Evolutionary conservation across 2,329 filamentous ascomycete species (phyloP).

Genomic region (Fusarium sp.): DNA sequence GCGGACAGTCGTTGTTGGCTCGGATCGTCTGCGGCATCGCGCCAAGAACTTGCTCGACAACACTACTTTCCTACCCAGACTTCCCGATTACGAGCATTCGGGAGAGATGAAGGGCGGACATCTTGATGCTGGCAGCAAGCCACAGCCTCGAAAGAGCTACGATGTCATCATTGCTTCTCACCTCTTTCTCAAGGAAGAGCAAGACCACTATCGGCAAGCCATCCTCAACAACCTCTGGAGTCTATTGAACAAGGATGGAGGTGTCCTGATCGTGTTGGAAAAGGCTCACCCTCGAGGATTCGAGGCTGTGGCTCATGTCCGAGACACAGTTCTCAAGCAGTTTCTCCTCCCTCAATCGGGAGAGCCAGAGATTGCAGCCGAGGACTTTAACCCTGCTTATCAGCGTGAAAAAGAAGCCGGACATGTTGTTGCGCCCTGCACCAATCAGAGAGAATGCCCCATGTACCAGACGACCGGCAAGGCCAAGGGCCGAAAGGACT

Average conservation of each 20-base stretch:
- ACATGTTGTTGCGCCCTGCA: conserved; percentile 79
- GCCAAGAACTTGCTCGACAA: conserved; percentile 81
- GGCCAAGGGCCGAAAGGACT: conserved; percentile 81
- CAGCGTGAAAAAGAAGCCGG: conserved; percentile 63
- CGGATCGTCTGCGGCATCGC: conserved; percentile 77
- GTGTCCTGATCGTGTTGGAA: conserved; percentile 86
- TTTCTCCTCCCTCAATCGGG: conserved; percentile 68
- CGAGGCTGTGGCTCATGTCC: conserved; percentile 86
- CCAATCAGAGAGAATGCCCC: conserved; percentile 86
- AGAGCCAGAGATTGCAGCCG: conserved; percentile 44
- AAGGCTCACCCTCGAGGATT: conserved; percentile 93
- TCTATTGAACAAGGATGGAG: conserved; percentile 82
- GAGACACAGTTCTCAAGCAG: conserved; percentile 78
- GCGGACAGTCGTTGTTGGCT: conserved; percentile 82
- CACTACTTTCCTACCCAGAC: conserved; percentile 88
- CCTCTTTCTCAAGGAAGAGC: conserved; percentile 76
- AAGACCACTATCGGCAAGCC: conserved; percentile 79
- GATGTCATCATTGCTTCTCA: conserved; percentile 93
- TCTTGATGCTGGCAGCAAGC: conserved; percentile 64
- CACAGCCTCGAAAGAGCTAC: conserved; percentile 76
- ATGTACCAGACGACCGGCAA: conserved; percentile 82
- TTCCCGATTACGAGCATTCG: conserved; percentile 85
- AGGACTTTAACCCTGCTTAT: conserved; percentile 53
- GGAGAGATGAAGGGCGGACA: conserved; percentile 66
- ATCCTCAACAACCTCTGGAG: conserved; percentile 91